Evolutionary conservation across 331 rosid species (phyloP), one percentile per base, ranked within the genome.

Genomic region (Spiraea crenata): DNA sequence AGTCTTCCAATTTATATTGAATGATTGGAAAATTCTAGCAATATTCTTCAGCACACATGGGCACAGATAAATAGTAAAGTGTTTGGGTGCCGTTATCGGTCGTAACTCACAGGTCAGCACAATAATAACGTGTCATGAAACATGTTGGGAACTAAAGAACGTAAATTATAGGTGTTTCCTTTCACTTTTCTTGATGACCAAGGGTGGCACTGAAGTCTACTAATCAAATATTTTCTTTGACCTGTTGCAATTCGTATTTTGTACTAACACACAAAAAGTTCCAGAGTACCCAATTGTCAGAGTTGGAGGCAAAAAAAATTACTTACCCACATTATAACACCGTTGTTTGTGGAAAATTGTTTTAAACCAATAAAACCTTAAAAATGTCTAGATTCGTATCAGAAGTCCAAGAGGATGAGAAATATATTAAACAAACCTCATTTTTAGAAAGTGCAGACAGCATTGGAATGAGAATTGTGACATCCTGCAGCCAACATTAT

Each of bases 401-500:
- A 51, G 62, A 50, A 3, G 66, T 54, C 52, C 55, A 15, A 9
- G 57, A 74, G 67, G 42, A 63, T 57, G 47, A 66, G 44, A 63
- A 75, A 58, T 15, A 69, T n/a, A 78, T 47, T 45, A n/a, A 65
- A 54, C 74, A 78, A 44, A 95, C 99, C 98, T 95, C 99, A 44
- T 77, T 79, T 86, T 86, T 91, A 69, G 98, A 80, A 73, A 95
- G 96, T 2, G 96, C 92, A 71, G 96, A 77, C 74, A 95, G 77
- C 81, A 95, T 82, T 14, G 99, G 99, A 77, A 95, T 96, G 61
- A 95, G 96, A 82, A 95, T 91, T 69, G 99, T 81, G 81, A 91
- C 99, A 77, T 95, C 99, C 99, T 88, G 96, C 77, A 81, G 73
- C 45, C 59, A 81, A 67, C 41, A 72, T 55, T 60, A 67, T 42